Conservation (phyloP, 345 rosid genomes). For the Arabidopsis arenosa region DNA sequence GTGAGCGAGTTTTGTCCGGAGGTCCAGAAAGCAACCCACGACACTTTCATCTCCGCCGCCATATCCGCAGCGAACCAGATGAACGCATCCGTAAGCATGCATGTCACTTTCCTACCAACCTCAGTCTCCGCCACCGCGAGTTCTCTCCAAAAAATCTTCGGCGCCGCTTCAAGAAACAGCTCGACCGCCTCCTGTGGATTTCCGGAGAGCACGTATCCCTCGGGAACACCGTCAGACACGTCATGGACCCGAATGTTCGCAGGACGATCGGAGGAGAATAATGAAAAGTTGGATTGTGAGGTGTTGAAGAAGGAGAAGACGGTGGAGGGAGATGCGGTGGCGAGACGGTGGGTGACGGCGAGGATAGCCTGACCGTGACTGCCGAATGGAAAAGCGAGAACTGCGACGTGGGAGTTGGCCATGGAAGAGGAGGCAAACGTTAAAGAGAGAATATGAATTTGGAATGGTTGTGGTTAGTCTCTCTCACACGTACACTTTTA, state of each 20-base stretch:
- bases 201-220: conserved; percentile 36
- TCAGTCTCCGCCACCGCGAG: conserved; percentile 51
- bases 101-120: conserved; percentile 49
- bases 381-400: conserved; percentile 67
- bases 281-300: conserved; percentile 42
- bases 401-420: conserved; percentile 51
- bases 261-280: conserved; percentile 42
- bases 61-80: conserved; percentile 52
- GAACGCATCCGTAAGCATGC: conserved; percentile 63
- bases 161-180: conserved; percentile 52
- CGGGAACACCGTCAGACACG: conserved; percentile 46
- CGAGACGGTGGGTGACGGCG: conserved; percentile 51
- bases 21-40: conserved; percentile 62
- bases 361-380: conserved; percentile 60
- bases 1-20: conserved; percentile 52
- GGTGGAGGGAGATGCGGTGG: conserved; percentile 48
- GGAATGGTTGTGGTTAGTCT: too few relatives aligned
- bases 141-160: conserved; percentile 41
- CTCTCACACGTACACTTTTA: too few relatives aligned
- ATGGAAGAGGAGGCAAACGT: too few relatives aligned
- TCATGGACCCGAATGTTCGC: conserved; percentile 51
- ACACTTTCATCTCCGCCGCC: conserved; percentile 44
- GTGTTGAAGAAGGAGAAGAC: conserved; percentile 67
- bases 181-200: conserved; percentile 53
- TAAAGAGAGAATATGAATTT: too few relatives aligned